These are phyloP conservation scores for Pyracantha coccinea DNA, from an alignment of 331 rosid genomes.

Conservation along the genomic window DNA sequence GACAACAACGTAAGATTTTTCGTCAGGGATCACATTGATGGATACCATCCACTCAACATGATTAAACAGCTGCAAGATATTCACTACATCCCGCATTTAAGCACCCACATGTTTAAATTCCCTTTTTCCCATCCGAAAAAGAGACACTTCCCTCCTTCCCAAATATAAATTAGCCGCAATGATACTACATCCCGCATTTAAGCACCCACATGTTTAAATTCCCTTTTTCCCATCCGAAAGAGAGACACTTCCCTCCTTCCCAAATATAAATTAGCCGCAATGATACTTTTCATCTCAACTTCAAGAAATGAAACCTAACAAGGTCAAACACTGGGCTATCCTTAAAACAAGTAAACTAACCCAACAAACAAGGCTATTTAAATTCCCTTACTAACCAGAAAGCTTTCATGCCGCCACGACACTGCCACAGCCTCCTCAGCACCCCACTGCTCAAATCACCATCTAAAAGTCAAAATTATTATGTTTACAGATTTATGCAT, in stretches of 20 bases:
- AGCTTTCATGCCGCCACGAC: not conserved
- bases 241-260: too few species aligned
- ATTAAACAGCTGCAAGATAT: not conserved
- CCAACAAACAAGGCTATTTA: not conserved
- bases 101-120: not conserved
- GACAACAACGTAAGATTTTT: not conserved
- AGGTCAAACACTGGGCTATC: too few species aligned
- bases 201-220: not conserved
- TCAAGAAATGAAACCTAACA: too few species aligned
- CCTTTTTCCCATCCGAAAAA: too few species aligned
- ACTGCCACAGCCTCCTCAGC: not conserved
- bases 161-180: too few species aligned
- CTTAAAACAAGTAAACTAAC: not conserved
- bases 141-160: too few species aligned
- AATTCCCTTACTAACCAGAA: slow-evolving; percentile 1
- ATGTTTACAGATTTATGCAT: not conserved
- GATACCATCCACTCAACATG: not conserved
- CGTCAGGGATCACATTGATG: not conserved
- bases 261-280: too few species aligned
- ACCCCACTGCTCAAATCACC: slow-evolving; percentile 7
- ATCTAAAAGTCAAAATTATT: not conserved
- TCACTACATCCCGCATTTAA: not conserved
- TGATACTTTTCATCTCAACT: too few species aligned
- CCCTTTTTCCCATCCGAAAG: too few species aligned
- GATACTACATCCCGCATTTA: not conserved